Evolutionary conservation across 805 yeast genomes (phyloP), one percentile per base, ranked within the genome.

Genomic region (Brettanomyces sp.): DNA sequence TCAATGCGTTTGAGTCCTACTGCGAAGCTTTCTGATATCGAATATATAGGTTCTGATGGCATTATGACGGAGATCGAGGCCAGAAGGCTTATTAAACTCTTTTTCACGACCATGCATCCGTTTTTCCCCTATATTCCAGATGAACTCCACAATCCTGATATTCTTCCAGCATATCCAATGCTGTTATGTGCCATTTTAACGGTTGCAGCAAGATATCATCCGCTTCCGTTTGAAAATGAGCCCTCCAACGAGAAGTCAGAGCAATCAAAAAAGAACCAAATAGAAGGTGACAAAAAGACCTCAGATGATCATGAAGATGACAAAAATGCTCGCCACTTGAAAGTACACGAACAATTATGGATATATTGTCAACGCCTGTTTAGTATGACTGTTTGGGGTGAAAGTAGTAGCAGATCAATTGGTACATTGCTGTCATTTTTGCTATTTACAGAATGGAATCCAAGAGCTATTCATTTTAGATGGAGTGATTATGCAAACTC

Each of bases 381-480:
- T 38, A 84, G 95, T 3, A 86, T 83, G 62, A 82, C 95, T 0
- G 89, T 87, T 4, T 89, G 96, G 96, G 96, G 95, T 1, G 96
- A 87, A 58, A 93, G 95, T 0, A 81, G 86, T 48, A 85, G 93
- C 5, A 68, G 96, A 51, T 82, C 93, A 0, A 76, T 89, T 3
- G 96, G 96, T 1, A 87, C 96, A 0, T 81, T 89, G 5, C 72
- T 85, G 49, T 90, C 96, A 1, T 86, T 90, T 57, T 64, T 90
- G 43, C 67, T 90, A 14, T 82, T 87, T 54, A 85, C 96, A 0
- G 97, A 91, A 62, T 90, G 98, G 98, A 88, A 89, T 55, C 96
- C 96, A 3, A 69, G 96, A 45, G 95, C 96, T 3, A 88, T 89
- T 49, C 96, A 89, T 62, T 83, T 89, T 82, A 67, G 88, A 52